Conservation (phyloP, 257 asterid species). For the Solanum virginianum region DNA sequence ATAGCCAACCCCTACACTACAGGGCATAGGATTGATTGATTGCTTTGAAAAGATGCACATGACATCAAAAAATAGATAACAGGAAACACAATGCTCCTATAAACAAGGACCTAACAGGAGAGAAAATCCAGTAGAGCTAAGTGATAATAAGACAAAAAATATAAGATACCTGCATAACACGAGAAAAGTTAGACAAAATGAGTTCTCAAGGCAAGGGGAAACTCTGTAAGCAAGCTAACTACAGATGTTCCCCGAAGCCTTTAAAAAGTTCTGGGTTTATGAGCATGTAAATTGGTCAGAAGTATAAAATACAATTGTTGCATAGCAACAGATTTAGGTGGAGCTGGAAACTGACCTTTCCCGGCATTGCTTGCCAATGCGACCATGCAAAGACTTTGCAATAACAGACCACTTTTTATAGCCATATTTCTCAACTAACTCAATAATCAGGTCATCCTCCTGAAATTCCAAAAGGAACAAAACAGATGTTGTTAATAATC, state of each 20-base stretch:
- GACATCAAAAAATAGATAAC: neutral
- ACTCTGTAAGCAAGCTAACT: neutral
- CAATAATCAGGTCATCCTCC: slow-evolving; percentile 66
- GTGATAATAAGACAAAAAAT: neutral
- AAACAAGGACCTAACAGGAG: neutral
- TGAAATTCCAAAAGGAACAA: slow-evolving; percentile 12
- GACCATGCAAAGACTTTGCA: slow-evolving; percentile 61
- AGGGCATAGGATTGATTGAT: neutral
- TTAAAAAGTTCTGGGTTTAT: neutral
- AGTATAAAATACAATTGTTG: neutral
- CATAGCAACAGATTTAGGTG: neutral
- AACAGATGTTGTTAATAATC: neutral
- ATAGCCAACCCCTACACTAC: neutral
- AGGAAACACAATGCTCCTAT: neutral
- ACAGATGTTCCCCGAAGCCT: neutral
- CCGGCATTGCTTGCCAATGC: slow-evolving; percentile 87
- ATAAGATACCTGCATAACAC: neutral
- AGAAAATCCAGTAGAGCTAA: neutral
- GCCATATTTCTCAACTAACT: slow-evolving; percentile 53
- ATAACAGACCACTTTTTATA: slow-evolving; percentile 57
- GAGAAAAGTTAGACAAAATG: neutral
- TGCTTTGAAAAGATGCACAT: neutral
- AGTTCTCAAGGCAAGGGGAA: neutral
- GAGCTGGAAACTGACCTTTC: slow-evolving; percentile 45
- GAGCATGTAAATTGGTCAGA: neutral